Evolutionary conservation across 208 protist species (phyloP).

Genomic region (Leptomonas pyrrhocoris): DNA sequence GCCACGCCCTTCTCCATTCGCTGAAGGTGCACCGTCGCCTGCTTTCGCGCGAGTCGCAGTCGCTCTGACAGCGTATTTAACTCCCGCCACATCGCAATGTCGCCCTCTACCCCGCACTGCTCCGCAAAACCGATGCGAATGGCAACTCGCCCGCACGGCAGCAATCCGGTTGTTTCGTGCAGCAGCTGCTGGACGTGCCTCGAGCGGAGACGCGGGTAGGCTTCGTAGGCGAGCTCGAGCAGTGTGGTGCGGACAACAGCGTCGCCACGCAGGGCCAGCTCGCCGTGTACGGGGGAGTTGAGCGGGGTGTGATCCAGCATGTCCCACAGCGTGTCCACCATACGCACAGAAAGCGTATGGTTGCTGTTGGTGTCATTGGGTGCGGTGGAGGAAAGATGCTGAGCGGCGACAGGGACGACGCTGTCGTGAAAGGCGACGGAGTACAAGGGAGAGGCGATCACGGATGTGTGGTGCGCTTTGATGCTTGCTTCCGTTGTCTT

Average conservation of each 20-base stretch:
- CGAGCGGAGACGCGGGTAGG: constrained; percentile 82
- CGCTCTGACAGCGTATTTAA: constrained; percentile 80
- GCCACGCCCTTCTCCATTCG: constrained; percentile 80
- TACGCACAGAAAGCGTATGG: constrained; percentile 32
- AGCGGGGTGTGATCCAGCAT: constrained; percentile 80
- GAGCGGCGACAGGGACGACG: neutral
- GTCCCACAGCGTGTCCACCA: constrained; percentile 75
- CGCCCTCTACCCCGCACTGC: constrained; percentile 59
- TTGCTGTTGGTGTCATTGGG: neutral
- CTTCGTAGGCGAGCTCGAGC: constrained; percentile 40
- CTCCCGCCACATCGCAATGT: constrained; percentile 88
- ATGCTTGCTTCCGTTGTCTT: too few species aligned
- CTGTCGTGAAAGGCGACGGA: constrained; percentile 5
- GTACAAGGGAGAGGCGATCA: constrained; percentile 10
- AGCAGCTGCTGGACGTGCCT: constrained; percentile 80
- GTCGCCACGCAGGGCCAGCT: constrained; percentile 71
- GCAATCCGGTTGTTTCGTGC: constrained; percentile 78
- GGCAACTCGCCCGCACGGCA: constrained; percentile 69
- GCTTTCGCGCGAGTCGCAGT: constrained; percentile 55
- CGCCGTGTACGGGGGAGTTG: constrained; percentile 83
- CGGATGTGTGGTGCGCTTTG: neutral
- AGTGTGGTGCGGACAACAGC: constrained; percentile 64
- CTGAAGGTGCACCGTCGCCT: constrained; percentile 67
- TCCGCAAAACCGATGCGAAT: constrained; percentile 78
- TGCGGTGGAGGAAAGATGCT: neutral